These are phyloP conservation scores for Diaporthe capsici DNA, from an alignment of 2,329 filamentous ascomycete genomes.

Conservation along the genomic window DNA sequence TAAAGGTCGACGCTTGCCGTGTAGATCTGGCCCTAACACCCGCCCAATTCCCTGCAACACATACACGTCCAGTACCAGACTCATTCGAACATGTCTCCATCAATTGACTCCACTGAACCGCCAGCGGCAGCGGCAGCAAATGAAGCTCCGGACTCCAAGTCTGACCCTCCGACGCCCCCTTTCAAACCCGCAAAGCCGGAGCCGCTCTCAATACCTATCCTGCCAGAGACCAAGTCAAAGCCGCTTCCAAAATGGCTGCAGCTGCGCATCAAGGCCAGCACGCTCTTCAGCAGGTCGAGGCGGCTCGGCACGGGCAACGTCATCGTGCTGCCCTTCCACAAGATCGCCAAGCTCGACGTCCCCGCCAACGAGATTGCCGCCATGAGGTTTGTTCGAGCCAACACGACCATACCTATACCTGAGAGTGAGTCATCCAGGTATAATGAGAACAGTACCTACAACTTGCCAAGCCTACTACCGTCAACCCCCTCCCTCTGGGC, in stretches of 20 bases:
- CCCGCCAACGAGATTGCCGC: constrained; percentile 49
- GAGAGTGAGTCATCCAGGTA: constrained; percentile 19
- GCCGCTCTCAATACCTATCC: not conserved
- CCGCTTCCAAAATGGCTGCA: not conserved
- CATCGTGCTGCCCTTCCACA: constrained; percentile 30
- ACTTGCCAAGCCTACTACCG: too few species aligned
- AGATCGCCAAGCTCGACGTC: constrained; percentile 25
- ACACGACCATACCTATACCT: constrained; percentile 54
- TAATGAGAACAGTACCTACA: too few species aligned
- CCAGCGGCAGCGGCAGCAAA: not conserved
- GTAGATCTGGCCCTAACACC: not conserved
- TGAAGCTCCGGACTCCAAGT: not conserved
- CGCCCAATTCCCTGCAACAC: not conserved
- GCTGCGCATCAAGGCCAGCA: not conserved
- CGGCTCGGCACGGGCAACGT: not conserved
- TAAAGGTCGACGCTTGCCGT: not conserved
- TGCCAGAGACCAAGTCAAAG: not conserved
- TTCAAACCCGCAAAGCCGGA: not conserved
- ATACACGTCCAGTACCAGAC: not conserved
- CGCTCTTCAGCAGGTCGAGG: not conserved
- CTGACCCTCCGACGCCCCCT: not conserved
- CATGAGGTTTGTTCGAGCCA: constrained; percentile 50
- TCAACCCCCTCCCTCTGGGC: too few species aligned
- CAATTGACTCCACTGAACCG: not conserved
- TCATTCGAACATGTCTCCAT: not conserved